Evolutionary conservation across 1,284 basidiomycete genomes (phyloP), one percentile per base, ranked within the genome.

Genomic region (Malassezia furfur): DNA sequence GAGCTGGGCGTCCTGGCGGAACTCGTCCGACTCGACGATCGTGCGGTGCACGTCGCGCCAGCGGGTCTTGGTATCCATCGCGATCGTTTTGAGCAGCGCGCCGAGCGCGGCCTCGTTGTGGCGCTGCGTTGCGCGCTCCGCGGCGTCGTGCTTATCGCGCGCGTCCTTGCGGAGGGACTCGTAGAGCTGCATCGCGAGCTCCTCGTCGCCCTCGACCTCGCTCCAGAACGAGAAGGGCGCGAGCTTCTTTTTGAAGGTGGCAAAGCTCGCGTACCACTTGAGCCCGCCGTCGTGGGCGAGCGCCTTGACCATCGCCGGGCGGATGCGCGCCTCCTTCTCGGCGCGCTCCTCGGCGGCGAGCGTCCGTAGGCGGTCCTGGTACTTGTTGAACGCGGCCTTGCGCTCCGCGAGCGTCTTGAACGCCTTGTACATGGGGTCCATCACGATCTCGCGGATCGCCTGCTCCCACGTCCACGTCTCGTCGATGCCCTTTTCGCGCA

Each of bases 381-480:
- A 76, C 58, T 72, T 73, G 57, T 70, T 65, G 55, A 76, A 99
- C 45, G 85, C 85, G 44, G 84, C 80, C 77, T 96, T 96, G 78
- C 93, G 91, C 77, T 98, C 90, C 3, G 89, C 87, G 48, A 96
- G 80, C 43, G 87, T 88, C 72, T 88, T 88, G 59, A 98, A 80
- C 47, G 90, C 86, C 78, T 91, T 94, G 79, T 96, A 98, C 63
- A 96, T 78, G 36, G 94, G 91, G 78, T 98, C 93, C 65, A 91
- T 96, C 77, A 99, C 91, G 76, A 94, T 90, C 65, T 87, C 86
- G 68, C 93, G 83, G 87, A 98, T 94, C 45, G 91, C 91, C 77
- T 88, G 84, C 76, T 99, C 94, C 94, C 94, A 99, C 19, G 89
- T 91, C 87, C 88, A 96, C 63, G 81, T 84, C 45, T 86, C 83